phyloP scores from a whole-genome alignment of 2,329 filamentous ascomycete species.

The Epichloe hybrida region DNA sequence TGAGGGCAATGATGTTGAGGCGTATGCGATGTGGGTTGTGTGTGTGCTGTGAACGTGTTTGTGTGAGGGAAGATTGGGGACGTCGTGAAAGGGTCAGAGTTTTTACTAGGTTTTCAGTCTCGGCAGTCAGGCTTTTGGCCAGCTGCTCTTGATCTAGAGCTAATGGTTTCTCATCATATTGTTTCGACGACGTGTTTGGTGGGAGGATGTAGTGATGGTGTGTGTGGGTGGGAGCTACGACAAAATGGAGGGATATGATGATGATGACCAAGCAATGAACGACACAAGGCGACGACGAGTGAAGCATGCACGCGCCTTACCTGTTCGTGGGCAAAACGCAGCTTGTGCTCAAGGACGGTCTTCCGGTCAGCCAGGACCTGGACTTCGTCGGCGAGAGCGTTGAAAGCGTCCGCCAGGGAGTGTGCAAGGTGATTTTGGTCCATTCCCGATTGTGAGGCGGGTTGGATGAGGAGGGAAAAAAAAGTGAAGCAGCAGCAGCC shows the following conservation, averaged over 20 bases:
- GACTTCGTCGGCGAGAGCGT: slow-evolving; percentile 50
- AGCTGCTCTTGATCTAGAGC: slow-evolving; percentile 74
- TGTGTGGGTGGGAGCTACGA: not conserved
- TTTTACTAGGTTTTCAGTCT: slow-evolving; percentile 44
- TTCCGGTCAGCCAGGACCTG: slow-evolving; percentile 50
- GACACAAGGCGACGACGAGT: not conserved
- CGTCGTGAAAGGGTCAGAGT: slow-evolving; percentile 11
- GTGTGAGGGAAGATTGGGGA: slow-evolving; percentile 4
- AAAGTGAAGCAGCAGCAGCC: slow-evolving; percentile 4
- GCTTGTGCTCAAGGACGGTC: slow-evolving; percentile 52
- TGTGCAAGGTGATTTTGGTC: slow-evolving; percentile 31
- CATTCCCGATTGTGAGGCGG: slow-evolving; percentile 17
- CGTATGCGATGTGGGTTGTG: not conserved
- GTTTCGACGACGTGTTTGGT: slow-evolving; percentile 8
- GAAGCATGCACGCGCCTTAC: slow-evolving; percentile 27
- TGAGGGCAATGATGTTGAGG: not conserved
- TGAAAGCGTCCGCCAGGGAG: slow-evolving; percentile 51
- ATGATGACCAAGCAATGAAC: not conserved
- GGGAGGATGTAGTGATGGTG: slow-evolving; percentile 2
- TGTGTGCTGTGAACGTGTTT: not conserved
- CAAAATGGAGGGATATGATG: not conserved
- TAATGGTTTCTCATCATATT: slow-evolving; percentile 40
- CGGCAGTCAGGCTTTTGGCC: slow-evolving; percentile 27
- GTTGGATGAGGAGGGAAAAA: slow-evolving; percentile 2
- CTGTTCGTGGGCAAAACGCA: slow-evolving; percentile 53